Conservation (phyloP, 2,329 filamentous ascomycete species). For the Orbilia oligospora region DNA sequence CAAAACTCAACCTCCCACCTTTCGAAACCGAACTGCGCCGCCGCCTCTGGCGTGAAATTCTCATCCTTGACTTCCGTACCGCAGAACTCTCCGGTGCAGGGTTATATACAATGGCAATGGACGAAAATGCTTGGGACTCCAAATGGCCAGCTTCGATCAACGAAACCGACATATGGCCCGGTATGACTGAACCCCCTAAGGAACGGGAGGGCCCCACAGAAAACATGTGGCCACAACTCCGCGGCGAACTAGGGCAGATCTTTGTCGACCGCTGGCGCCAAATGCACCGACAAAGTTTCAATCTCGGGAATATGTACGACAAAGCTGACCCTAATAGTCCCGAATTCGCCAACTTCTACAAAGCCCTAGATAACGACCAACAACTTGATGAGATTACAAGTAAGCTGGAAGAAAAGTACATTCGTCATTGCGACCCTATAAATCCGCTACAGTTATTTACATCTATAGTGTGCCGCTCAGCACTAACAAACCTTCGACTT, state of each 20-base stretch:
- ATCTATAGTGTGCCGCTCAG: slow-evolving; percentile 64
- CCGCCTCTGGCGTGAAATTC: slow-evolving; percentile 76
- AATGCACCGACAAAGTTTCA: slow-evolving; percentile 31
- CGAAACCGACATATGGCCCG: slow-evolving; percentile 51
- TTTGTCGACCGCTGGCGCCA: slow-evolving; percentile 63
- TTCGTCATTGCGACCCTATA: slow-evolving; percentile 69
- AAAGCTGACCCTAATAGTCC: slow-evolving; percentile 34
- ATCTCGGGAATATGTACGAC: slow-evolving; percentile 29
- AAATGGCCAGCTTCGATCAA: slow-evolving; percentile 41
- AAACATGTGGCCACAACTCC: slow-evolving; percentile 68
- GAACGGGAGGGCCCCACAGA: slow-evolving; percentile 50
- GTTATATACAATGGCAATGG: slow-evolving; percentile 67
- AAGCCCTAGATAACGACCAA: slow-evolving; percentile 65
- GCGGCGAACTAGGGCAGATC: slow-evolving; percentile 68
- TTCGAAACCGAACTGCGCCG: slow-evolving; percentile 75
- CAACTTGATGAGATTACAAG: slow-evolving; percentile 68
- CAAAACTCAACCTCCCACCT: slow-evolving; percentile 70
- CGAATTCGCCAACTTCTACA: slow-evolving; percentile 59
- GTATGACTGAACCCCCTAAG: slow-evolving; percentile 46
- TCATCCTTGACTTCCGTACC: slow-evolving; percentile 73
- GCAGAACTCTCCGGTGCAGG: slow-evolving; percentile 72
- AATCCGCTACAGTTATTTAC: slow-evolving; percentile 67
- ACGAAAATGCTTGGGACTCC: slow-evolving; percentile 58
- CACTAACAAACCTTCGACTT: slow-evolving; percentile 65
- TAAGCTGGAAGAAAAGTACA: slow-evolving; percentile 67